phyloP scores from a whole-genome alignment of 768 basidiomycete genomes.

The Boletellus ananas region DNA sequence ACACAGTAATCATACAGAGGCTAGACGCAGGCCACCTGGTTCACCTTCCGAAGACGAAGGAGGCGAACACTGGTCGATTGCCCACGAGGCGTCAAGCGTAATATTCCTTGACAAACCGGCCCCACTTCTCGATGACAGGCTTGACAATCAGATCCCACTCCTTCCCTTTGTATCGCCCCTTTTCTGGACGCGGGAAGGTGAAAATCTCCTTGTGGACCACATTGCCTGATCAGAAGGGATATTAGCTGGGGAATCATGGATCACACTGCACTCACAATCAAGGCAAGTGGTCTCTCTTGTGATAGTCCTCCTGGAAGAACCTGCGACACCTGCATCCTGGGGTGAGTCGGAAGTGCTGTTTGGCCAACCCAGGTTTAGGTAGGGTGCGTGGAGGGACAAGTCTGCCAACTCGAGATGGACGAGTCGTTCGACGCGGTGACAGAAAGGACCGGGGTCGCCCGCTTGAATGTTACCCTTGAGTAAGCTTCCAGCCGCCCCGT shows the following conservation, averaged over 20 bases:
- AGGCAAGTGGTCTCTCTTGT: slow-evolving; percentile 31
- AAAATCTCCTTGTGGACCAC: slow-evolving; percentile 76
- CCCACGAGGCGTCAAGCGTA: slow-evolving; percentile 21
- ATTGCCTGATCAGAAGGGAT: slow-evolving; percentile 40
- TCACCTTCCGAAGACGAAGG: too few species aligned
- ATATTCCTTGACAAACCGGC: slow-evolving; percentile 47
- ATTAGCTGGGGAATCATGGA: slow-evolving; percentile 4
- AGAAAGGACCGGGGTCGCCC: slow-evolving; percentile 59
- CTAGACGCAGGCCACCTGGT: background rate
- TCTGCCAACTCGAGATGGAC: slow-evolving; percentile 81
- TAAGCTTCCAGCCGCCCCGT: slow-evolving; percentile 39
- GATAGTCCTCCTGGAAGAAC: slow-evolving; percentile 13
- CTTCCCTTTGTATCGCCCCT: slow-evolving; percentile 52
- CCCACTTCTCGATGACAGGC: slow-evolving; percentile 78
- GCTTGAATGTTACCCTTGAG: slow-evolving; percentile 64
- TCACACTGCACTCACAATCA: slow-evolving; percentile 40
- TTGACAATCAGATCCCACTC: slow-evolving; percentile 76
- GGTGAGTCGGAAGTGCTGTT: slow-evolving; percentile 30
- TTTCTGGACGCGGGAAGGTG: slow-evolving; percentile 53
- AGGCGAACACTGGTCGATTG: background rate
- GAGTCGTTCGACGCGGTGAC: slow-evolving; percentile 73
- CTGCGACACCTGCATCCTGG: slow-evolving; percentile 1
- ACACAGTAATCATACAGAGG: background rate
- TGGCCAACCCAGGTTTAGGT: slow-evolving; percentile 53
- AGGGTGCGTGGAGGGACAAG: slow-evolving; percentile 51